Evolutionary conservation across 768 basidiomycete species (phyloP).

Genomic region (Rhodotorula kratochvilovae): DNA sequence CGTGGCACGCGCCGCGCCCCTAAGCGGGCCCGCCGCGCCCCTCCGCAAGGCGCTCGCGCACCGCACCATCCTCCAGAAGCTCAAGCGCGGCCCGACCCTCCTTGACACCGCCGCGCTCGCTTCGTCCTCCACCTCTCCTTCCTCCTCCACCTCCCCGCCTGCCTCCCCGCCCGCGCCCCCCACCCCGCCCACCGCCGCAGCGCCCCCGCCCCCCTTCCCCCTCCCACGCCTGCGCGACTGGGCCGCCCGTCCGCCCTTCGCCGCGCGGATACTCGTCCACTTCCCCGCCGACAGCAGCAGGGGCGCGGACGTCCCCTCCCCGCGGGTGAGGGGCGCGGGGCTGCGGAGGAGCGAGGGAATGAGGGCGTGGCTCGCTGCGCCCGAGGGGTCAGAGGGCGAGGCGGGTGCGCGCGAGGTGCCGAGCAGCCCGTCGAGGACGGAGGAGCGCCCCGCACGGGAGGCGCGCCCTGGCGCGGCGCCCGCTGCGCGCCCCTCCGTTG

Average conservation of each 20-base stretch:
- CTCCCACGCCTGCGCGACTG: background rate
- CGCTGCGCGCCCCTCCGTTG: no score
- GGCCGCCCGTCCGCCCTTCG: background rate
- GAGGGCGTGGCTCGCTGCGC: background rate
- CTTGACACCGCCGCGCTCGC: background rate
- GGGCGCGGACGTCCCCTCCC: background rate
- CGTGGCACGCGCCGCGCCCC: no score
- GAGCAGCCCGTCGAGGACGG: no score
- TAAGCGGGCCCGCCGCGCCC: background rate
- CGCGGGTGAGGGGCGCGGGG: background rate
- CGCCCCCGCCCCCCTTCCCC: background rate
- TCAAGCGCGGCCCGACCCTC: background rate
- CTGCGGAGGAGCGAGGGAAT: no score
- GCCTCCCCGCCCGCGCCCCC: background rate
- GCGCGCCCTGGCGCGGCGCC: no score
- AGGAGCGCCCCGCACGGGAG: no score
- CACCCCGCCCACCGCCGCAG: background rate
- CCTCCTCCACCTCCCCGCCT: no score
- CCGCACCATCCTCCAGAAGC: background rate
- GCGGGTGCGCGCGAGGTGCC: no score
- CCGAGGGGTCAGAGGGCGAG: no score
- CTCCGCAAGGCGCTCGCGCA: background rate
- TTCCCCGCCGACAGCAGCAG: background rate
- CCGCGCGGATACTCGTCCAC: background rate
- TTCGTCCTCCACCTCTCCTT: background rate